Base-by-base conservation (phyloP, 2,329 filamentous ascomycete species). In the Fragosphaeria purpurea region DNA sequence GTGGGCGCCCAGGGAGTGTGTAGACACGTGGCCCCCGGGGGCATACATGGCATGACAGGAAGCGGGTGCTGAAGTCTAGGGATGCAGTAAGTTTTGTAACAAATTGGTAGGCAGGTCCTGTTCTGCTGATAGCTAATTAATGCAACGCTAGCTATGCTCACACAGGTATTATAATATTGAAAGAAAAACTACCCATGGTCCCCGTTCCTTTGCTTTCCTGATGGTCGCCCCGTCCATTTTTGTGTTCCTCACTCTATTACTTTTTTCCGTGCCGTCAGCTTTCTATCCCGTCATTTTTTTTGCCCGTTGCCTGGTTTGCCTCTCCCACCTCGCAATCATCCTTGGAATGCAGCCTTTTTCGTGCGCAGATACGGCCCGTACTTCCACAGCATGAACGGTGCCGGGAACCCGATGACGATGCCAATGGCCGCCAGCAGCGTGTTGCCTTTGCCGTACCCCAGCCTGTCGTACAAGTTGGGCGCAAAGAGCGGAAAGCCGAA, bases 401-500 rank as follows among this genome's bases (percentile, higher is more conserved):
- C 66, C 1, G 72, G 70, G 62, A 63, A 68, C 7, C 60, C 65
- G 40, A 67, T 60, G 4, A 54, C 71, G 5, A 82, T 57, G 0
- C 63, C 64, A 6, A 67, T 50, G 34, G 67, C 63, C 0, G 69
- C 74, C 41, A 77, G 58, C n/a, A 71, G 47, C 1, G 63, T 69
- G 46, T 68, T 69, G 1, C 69, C 70, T 62, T 62, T 67, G 2
- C 69, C 70, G 41, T 71, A 70, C 3, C 68, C 69, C 7, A 73
- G 60, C 1, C 41, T 48, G 0, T 57, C 55, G 55, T 76, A 78
- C 65, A 79, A 65, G 9, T 53, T 55, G 1, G 72, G 69, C 1
- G 70, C 74, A 39, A 76, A 76, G 1, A 79, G 64, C 9, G 76
- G 76, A 47, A 79, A 69, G 7, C 70, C 71, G 32, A 76, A 75